Evolutionary conservation across 371 early-diverging fungal genomes (phyloP).

Genomic region (Zancudomyces culisetae): DNA sequence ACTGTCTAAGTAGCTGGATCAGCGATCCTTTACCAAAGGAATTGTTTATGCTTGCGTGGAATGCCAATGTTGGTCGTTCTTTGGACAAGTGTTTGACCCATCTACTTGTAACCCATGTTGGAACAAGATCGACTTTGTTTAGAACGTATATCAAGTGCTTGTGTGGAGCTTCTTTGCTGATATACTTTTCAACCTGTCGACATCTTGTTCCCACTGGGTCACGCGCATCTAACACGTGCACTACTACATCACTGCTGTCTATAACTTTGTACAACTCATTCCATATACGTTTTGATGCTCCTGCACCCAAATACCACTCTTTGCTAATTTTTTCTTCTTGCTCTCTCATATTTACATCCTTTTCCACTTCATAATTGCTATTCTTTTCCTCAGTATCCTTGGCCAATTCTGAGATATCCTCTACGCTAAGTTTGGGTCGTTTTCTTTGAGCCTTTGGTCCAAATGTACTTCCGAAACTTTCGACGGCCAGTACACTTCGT

Average conservation of each 20-base stretch:
- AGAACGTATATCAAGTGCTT: constrained; percentile 97
- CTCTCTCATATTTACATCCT: constrained; percentile 50
- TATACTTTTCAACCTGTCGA: constrained; percentile 69
- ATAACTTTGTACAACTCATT: constrained; percentile 91
- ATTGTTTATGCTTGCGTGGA: constrained; percentile 31
- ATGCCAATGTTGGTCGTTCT: constrained; percentile 87
- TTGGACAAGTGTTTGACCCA: constrained; percentile 87
- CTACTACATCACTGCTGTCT: constrained; percentile 89
- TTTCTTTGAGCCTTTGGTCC: constrained; percentile 90
- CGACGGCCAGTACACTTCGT: constrained; percentile 81
- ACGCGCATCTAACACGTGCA: constrained; percentile 95
- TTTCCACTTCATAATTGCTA: constrained; percentile 51
- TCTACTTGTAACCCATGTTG: constrained; percentile 95
- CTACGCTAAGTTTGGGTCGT: constrained; percentile 60
- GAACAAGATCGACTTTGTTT: constrained; percentile 99
- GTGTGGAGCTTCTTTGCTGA: constrained; percentile 62
- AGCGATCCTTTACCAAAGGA: constrained; percentile 78
- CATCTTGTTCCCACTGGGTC: constrained; percentile 91
- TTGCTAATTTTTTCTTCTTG: constrained; percentile 50
- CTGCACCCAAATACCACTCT: constrained; percentile 79
- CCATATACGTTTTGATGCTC: constrained; percentile 98
- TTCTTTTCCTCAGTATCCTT: constrained; percentile 36
- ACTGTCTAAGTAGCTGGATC: constrained; percentile 87
- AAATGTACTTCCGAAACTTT: constrained; percentile 77
- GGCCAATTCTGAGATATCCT: constrained; percentile 69